Percentiles rank a stretch among this genome's conserved stretches.
phyloP scores from a whole-genome alignment of 23 red algal species.

The Gracilaria gracilis region DNA sequence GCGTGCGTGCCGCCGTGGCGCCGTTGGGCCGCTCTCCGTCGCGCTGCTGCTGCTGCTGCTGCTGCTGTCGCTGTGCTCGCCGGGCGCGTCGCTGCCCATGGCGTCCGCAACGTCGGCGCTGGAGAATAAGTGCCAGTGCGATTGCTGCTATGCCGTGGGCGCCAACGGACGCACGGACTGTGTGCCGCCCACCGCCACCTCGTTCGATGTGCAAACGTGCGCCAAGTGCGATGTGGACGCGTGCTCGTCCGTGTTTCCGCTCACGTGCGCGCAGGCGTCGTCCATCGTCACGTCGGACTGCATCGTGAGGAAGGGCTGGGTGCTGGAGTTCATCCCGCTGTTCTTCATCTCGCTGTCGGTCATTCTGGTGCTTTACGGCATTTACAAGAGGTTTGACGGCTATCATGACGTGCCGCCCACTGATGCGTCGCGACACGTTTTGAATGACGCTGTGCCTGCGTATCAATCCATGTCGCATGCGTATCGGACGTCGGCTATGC shows the following conservation, averaged over 20 bases:
- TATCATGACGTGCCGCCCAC: slow-evolving; percentile 31
- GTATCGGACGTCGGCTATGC: neutral
- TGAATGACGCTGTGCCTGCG: no score
- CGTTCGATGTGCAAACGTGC: slow-evolving; percentile 45
- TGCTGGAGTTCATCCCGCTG: slow-evolving; percentile 38
- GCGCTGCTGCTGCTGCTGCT: no score
- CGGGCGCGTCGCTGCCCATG: neutral
- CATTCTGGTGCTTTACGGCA: slow-evolving; percentile 32
- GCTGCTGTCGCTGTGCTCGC: neutral
- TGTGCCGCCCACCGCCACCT: slow-evolving; percentile 44
- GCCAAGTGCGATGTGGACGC: slow-evolving; percentile 33
- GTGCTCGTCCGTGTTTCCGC: slow-evolving; percentile 28
- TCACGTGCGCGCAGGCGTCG: slow-evolving; percentile 38
- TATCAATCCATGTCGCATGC: neutral
- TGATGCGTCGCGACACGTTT: neutral
- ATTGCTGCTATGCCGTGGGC: slow-evolving; percentile 51
- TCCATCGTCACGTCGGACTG: slow-evolving; percentile 44
- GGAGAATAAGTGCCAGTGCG: slow-evolving; percentile 55
- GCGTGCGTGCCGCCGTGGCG: no score
- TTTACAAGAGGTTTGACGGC: slow-evolving; percentile 59
- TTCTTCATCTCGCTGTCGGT: slow-evolving; percentile 38
- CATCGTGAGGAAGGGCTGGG: slow-evolving; percentile 47
- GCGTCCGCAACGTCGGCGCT: neutral
- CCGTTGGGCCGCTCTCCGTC: no score
- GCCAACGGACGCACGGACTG: slow-evolving; percentile 29